Evolutionary conservation across 139 green algal genomes (phyloP), one percentile per base, ranked within the genome.

Genomic region (Tetradesmus lagerheimii): DNA sequence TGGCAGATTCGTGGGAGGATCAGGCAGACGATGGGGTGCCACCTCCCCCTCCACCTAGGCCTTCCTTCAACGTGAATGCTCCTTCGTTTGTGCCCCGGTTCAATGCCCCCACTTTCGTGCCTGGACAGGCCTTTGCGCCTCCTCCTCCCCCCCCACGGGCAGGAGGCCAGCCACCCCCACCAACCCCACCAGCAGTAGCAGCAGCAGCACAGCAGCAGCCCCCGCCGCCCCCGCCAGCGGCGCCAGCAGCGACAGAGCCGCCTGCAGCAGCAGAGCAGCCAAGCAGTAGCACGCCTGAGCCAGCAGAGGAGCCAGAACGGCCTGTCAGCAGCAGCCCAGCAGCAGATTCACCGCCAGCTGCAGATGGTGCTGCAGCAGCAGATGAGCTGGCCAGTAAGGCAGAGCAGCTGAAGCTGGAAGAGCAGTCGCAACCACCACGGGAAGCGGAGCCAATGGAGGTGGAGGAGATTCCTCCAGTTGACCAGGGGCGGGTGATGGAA

Each of bases 11-110:
- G 6, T 87, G 88, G 88, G 87, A 89, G 77, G 85, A 83, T 74
- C 43, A 79, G 6, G 87, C 53, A 47, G 77, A 90, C 35, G 43
- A 89, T 27, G n/a, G 27, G 16, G 57, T 57, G 41, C 38, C 78
- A 38, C 45, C 88, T 66, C 62, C 34, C 43, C 31, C 77, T 27
- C 25, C 86, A 50, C 53, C 57, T 2, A 74, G 66, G n/a, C 29
- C 81, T 11, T n/a, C 37, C 0, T 71, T 91, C 37, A 92, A 90
- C 27, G 71, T 91, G 91, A 6, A 93, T 91, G 95, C 95, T 0
- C 45, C 90, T 12, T 88, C 87, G 35, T 97, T 98, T 85, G 89
- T 85, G 64, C 97, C 98, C 87, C 96, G 96, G 85, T 92, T 95
- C 14, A 89, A 74, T 25, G 95, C 96, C 0, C 79, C 90, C 29